A percentile compares a stretch with the other conserved stretches of the same genome.
Evolutionary conservation across 2,329 filamentous ascomycete genomes (phyloP).

Genomic region (Dichotomopilus funicola): DNA sequence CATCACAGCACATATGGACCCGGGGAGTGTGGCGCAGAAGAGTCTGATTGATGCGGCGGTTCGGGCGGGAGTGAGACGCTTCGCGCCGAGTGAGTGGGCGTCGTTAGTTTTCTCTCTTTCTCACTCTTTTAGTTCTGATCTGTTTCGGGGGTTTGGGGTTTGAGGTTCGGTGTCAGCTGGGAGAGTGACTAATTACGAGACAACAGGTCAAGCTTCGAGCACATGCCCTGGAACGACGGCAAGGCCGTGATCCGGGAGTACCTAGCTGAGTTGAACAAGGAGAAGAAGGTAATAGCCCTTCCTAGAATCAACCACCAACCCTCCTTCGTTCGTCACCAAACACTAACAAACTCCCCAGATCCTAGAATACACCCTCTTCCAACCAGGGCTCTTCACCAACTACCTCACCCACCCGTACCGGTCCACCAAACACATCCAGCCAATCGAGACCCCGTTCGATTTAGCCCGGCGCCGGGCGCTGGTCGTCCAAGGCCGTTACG

Average conservation of each 20-base stretch:
- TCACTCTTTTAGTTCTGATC: no score
- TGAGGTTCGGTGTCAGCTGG: no score
- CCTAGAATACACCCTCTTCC: conserved; percentile 45
- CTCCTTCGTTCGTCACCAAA: no score
- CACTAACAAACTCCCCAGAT: conserved; percentile 24
- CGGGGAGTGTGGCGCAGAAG: conserved; percentile 18
- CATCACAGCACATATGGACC: conserved; percentile 21
- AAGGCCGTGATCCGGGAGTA: conserved; percentile 37
- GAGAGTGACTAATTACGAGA: no score
- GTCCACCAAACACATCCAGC: conserved; percentile 32
- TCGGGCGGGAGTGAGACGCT: conserved; percentile 20
- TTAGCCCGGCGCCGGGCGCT: conserved; percentile 31
- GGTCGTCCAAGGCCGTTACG: conserved; percentile 24
- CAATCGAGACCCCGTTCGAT: conserved; percentile 30
- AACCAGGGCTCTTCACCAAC: conserved; percentile 42
- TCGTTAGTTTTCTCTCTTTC: background rate
- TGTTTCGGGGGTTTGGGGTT: no score
- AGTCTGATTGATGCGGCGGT: conserved; percentile 25
- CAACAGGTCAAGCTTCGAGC: background rate
- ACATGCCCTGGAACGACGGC: conserved; percentile 26
- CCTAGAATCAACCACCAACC: no score
- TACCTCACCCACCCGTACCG: conserved; percentile 41
- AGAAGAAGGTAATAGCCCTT: conserved; percentile 27
- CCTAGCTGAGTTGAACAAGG: conserved; percentile 36
- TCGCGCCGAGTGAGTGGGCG: conserved; percentile 26